These are phyloP conservation scores for Didymella glomerata DNA, from an alignment of 2,329 filamentous ascomycete genomes.

Conservation along the genomic window DNA sequence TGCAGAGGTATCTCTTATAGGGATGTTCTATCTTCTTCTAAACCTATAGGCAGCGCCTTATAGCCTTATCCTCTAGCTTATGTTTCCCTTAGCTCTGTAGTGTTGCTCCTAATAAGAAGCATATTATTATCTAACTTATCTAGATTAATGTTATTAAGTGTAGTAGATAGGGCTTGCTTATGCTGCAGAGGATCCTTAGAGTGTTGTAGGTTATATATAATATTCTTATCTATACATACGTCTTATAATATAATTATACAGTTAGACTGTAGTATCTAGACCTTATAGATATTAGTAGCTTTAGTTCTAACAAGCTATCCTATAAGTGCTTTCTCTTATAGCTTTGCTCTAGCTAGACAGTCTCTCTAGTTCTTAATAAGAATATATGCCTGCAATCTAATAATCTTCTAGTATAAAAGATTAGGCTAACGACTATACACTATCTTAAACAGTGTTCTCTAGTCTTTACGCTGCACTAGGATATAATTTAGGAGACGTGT, in stretches of 20 bases:
- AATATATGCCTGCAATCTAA: neutral
- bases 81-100: too few relatives aligned
- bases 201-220: neutral
- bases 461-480: constrained; percentile 2
- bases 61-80: too few relatives aligned
- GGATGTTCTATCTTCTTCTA: neutral
- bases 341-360: neutral
- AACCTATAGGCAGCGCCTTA: too few relatives aligned
- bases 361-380: neutral
- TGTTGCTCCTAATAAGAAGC: too few relatives aligned
- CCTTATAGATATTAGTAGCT: constrained; percentile 1
- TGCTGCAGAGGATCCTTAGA: neutral
- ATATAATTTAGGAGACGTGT: constrained; percentile 1
- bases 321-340: constrained; percentile 1
- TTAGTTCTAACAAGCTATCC: constrained; percentile 1
- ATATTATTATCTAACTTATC: too few relatives aligned
- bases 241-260: too few relatives aligned
- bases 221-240: too few relatives aligned
- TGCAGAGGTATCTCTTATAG: neutral
- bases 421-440: neutral
- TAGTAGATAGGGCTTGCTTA: too few relatives aligned
- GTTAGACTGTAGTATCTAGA: too few relatives aligned
- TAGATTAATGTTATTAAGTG: too few relatives aligned
- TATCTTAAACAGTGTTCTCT: neutral
- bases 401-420: neutral